These are phyloP conservation scores for Pythium biforme DNA, from an alignment of 352 stramenopile species.

Conservation along the genomic window DNA sequence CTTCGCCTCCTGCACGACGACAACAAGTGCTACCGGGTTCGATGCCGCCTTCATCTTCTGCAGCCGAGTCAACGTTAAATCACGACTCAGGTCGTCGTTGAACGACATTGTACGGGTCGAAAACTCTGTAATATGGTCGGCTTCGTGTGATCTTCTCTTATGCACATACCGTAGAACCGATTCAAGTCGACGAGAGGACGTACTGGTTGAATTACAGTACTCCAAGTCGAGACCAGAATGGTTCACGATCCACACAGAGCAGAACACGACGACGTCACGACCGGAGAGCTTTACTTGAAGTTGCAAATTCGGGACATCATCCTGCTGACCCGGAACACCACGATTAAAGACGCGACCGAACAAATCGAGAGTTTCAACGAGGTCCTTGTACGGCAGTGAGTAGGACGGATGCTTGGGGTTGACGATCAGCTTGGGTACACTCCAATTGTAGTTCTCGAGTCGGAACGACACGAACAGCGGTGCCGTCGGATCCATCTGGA, in stretches of 20 bases:
- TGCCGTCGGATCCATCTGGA: conserved; percentile 70
- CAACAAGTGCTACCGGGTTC: conserved; percentile 78
- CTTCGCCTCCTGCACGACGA: conserved; percentile 74
- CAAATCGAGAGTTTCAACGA: conserved; percentile 65
- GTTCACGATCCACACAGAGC: conserved; percentile 88
- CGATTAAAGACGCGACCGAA: conserved; percentile 68
- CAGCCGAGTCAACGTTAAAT: conserved; percentile 54
- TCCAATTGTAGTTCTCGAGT: conserved; percentile 89
- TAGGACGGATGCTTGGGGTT: conserved; percentile 71
- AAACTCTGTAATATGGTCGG: conserved; percentile 61
- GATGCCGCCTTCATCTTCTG: conserved; percentile 77
- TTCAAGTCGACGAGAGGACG: conserved; percentile 65
- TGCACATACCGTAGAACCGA: conserved; percentile 77
- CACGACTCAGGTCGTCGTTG: conserved; percentile 42
- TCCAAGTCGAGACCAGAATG: conserved; percentile 82
- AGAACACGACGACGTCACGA: conserved; percentile 83
- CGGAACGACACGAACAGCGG: conserved; percentile 81
- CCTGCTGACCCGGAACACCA: conserved; percentile 65
- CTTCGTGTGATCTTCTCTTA: conserved; percentile 36
- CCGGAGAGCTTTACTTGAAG: conserved; percentile 80
- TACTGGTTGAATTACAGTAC: conserved; percentile 83
- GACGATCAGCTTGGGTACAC: conserved; percentile 70
- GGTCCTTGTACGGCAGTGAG: conserved; percentile 78
- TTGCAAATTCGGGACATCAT: conserved; percentile 78
- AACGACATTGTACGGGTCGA: conserved; percentile 64